phyloP scores from a whole-genome alignment of 75 land plant species.

The Selaginella moellendorffii region DNA sequence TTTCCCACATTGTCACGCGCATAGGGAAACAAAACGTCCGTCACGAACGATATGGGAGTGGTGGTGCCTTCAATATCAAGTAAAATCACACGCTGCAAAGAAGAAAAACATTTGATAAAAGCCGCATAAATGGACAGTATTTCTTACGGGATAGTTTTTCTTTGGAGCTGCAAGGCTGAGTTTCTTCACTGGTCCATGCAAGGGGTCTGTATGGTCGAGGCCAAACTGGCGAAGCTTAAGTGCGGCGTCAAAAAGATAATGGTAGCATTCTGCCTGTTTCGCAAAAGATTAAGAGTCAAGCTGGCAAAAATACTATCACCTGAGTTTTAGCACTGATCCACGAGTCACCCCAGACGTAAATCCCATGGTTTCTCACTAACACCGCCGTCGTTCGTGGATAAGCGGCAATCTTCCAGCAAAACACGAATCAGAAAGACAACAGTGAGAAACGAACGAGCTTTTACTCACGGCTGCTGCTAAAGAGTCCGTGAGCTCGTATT shows the following conservation, averaged over 20 bases:
- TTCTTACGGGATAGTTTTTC: not conserved
- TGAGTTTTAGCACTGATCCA: slow-evolving; percentile 99
- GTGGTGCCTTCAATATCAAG: slow-evolving; percentile 99
- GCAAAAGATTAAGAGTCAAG: not conserved
- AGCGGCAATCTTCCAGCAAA: slow-evolving; percentile 49
- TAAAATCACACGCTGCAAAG: slow-evolving; percentile 68
- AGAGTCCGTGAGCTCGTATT: slow-evolving; percentile 84
- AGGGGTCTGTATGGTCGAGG: slow-evolving; percentile 76
- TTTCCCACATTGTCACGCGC: slow-evolving; percentile 74
- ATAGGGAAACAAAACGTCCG: slow-evolving; percentile 91
- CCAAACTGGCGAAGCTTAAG: slow-evolving; percentile 76
- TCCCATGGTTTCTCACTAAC: slow-evolving; percentile 95
- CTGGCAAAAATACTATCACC: no score
- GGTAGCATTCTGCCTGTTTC: slow-evolving; percentile 94
- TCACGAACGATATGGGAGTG: slow-evolving; percentile 94
- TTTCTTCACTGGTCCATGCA: slow-evolving; percentile 40
- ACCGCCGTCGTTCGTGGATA: slow-evolving; percentile 97
- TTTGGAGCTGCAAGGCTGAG: not conserved
- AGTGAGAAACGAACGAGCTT: no score
- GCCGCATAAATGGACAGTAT: slow-evolving; percentile 2
- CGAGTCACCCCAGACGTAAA: slow-evolving; percentile 98
- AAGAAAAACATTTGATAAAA: slow-evolving; percentile 9
- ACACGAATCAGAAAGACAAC: no score
- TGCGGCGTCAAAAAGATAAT: slow-evolving; percentile 96
- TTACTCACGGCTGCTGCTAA: slow-evolving; percentile 83